Evolutionary conservation across 2,329 filamentous ascomycete species (phyloP), one percentile per base, ranked within the genome.

Genomic region (Tolypocladium pustulatum): DNA sequence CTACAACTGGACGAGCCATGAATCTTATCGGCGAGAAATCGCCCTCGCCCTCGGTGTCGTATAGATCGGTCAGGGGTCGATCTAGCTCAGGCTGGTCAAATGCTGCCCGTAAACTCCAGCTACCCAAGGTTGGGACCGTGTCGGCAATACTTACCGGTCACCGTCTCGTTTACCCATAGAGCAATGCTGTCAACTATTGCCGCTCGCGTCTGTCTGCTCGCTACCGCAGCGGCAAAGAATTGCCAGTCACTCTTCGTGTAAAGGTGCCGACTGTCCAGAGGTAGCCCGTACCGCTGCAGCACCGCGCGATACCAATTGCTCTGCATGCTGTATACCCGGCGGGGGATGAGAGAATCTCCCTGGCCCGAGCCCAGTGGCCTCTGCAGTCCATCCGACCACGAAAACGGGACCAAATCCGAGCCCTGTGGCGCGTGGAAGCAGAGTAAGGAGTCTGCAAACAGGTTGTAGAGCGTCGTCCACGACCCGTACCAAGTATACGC

Each of bases 181-280:
- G 89, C 89, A 46, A 94, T 87, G 22, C 84, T 82, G 60, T 90
- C 80, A 40, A 94, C 75, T 56, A 95, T 91, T 69, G 88, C 83
- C 3, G 80, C 78, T 57, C 90, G 81, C 1, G 88, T 88, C 59
- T 79, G 74, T 68, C 82, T 81, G 64, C 84, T 85, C 4, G 89
- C 83, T 6, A 95, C 87, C 1, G 90, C 89, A 54, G 91, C 90
- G 0, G 90, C 89, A 71, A 94, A 92, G 70, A 95, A 91, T 66
- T 94, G 87, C 91, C 91, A 96, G 73, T 96, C 91, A 36, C 87
- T 91, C 74, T 96, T 96, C 38, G 90, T 88, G 72, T 94, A 94
- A 3, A 93, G 72, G 71, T 94, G 90, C 51, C 91, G 83, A 64
- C 83, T 88, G 72, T 96, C 91, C 9, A 96, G 81, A 0, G 91